Base-by-base conservation (phyloP, 2,329 filamentous ascomycete genomes). In the Aplosporella prunicola region DNA sequence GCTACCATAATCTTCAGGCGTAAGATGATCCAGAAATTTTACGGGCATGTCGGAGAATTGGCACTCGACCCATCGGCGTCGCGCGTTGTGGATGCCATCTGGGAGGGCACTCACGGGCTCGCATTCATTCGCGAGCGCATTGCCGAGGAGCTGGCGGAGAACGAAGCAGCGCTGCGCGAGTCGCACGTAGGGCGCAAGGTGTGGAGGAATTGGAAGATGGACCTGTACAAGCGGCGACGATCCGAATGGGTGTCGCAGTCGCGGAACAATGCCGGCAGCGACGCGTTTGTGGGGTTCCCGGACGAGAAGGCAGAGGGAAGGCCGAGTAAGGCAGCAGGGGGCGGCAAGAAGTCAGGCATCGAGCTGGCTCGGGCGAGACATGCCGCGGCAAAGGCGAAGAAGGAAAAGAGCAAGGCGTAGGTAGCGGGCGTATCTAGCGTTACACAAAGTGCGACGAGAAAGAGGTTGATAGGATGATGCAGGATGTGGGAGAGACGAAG, bases 141-240 rank as follows among this genome's bases (percentile, higher is more conserved):
- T 42, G 78, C 78, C 2, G 67, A 75, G 45, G 74, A 81, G 46
- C 63, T 85, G 8, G 61, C 68, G 0, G 63, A 69, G 37, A 68
- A 74, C 39, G 80, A 83, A 51, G 56, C 63, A n/a, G 50, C 61
- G 1, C 56, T 84, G 13, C 69, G 79, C n/a, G 76, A 82, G 40
- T 78, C 72, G 2, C 72, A 70, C 23, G 68, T 76, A 15, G 80
- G 80, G 2, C 64, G 79, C 22, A 76, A 75, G 3, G 78, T 84
- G 9, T 83, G 79, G 78, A 69, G 76, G 45, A 84, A 83, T 51
- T 85, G 80, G 80, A 71, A 68, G 23, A 79, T 84, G 72, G 80
- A 85, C 56, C 58, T 80, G 5, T 84, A 79, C 57, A 80, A 78
- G 51, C 65, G 77, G 18, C 63, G 69, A 35, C 63, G 74, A 26